Evolutionary conservation across 2,329 filamentous ascomycete species (phyloP).

Genomic region (Aspergillus fumigatus): DNA sequence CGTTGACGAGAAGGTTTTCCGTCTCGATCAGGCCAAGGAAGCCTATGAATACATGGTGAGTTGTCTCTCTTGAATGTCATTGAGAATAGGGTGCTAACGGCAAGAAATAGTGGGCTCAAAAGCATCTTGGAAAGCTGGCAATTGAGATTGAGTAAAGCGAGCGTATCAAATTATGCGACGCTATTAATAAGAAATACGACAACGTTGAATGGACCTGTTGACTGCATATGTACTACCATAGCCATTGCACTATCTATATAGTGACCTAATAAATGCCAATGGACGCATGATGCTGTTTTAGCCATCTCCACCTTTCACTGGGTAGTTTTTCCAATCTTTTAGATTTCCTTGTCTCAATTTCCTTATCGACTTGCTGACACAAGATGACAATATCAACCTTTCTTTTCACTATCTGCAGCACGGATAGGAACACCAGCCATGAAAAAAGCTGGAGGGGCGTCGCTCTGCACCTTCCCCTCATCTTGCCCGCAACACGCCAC

Average conservation of each 20-base stretch:
- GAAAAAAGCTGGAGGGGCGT: not conserved
- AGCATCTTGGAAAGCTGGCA: constrained; percentile 54
- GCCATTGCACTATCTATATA: not conserved
- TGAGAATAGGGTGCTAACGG: constrained; percentile 14
- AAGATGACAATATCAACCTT: not conserved
- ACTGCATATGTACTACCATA: not conserved
- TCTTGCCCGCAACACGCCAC: constrained; percentile 12
- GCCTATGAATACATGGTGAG: constrained; percentile 52
- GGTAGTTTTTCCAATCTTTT: not conserved
- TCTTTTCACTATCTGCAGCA: too few species aligned
- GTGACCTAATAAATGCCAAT: not conserved
- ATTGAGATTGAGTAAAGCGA: constrained; percentile 39
- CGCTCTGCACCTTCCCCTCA: constrained; percentile 1
- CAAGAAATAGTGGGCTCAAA: constrained; percentile 41
- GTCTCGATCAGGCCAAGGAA: constrained; percentile 48
- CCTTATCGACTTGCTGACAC: too few species aligned
- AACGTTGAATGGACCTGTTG: not conserved
- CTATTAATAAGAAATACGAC: not conserved
- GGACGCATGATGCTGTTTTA: not conserved
- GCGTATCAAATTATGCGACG: constrained; percentile 4
- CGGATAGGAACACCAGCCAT: not conserved
- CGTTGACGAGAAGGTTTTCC: constrained; percentile 55
- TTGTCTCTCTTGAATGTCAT: constrained; percentile 9
- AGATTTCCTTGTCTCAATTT: not conserved
- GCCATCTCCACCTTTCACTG: not conserved